A percentile compares a stretch with the other conserved stretches of the same genome.
Evolutionary conservation across 306 rosid species (phyloP).

Genomic region (Vachellia collinsii): DNA sequence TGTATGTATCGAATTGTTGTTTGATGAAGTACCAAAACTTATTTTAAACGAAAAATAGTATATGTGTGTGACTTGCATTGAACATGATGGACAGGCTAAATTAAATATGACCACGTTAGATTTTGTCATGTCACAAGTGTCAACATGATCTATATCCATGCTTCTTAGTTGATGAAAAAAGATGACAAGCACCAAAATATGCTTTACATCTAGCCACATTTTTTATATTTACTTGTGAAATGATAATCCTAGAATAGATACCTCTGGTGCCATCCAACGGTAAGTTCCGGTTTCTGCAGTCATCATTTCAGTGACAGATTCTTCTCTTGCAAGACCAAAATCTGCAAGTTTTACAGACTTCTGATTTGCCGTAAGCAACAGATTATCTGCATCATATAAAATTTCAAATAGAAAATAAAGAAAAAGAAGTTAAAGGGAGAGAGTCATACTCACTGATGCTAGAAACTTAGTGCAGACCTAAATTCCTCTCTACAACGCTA

Average conservation of each 20-base stretch:
- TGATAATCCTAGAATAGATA: constrained; percentile 33
- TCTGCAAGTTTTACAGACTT: constrained; percentile 84
- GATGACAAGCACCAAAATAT: neutral
- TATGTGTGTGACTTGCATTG: neutral
- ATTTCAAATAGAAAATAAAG: neutral
- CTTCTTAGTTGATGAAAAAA: neutral
- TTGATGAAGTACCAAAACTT: neutral
- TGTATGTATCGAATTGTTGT: neutral
- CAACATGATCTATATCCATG: neutral
- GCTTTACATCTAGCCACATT: neutral
- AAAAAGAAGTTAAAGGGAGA: neutral
- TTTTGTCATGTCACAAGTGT: neutral
- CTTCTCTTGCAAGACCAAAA: constrained; percentile 90
- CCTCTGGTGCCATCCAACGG: constrained; percentile 98
- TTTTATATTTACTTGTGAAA: neutral
- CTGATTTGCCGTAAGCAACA: constrained; percentile 78
- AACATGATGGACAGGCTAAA: neutral
- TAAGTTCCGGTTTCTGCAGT: constrained; percentile 92
- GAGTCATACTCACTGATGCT: neutral
- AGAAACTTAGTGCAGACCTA: neutral
- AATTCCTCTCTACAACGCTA: constrained; percentile 44
- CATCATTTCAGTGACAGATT: constrained; percentile 91
- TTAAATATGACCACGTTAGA: neutral
- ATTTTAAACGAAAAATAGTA: neutral
- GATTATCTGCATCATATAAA: constrained; percentile 61